Evolutionary conservation across 176 grass and related monocot species (phyloP).

Genomic region (Thinopyrum elongatum): DNA sequence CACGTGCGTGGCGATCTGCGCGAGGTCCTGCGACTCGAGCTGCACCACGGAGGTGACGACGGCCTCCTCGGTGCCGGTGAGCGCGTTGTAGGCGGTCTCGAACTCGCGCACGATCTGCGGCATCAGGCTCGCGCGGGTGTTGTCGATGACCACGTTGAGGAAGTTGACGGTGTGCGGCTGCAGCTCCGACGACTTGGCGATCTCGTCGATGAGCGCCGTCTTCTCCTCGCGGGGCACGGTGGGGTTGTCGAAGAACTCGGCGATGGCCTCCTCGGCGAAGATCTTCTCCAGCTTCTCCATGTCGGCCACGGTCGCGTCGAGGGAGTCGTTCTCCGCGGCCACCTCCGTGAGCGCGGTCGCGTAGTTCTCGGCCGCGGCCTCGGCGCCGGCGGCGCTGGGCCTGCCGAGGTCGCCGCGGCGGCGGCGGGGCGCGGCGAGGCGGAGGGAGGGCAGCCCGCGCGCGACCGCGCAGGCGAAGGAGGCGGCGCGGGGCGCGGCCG

Average conservation of each 20-base stretch:
- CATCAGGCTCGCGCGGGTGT: conserved; percentile 46
- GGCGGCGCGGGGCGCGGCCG: conserved; percentile 17
- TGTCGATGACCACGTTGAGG: conserved; percentile 78
- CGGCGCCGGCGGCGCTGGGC: conserved; percentile 21
- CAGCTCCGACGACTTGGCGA: conserved; percentile 54
- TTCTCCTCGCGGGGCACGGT: conserved; percentile 66
- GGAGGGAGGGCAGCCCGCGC: conserved; percentile 43
- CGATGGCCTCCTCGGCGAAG: conserved; percentile 60
- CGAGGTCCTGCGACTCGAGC: conserved; percentile 72
- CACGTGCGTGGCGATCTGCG: conserved; percentile 80
- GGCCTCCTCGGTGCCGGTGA: conserved; percentile 78
- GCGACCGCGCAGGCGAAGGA: conserved; percentile 25
- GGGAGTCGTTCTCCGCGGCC: conserved; percentile 46
- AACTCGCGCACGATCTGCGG: conserved; percentile 73
- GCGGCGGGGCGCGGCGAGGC: conserved; percentile 33
- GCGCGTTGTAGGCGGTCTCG: conserved; percentile 68
- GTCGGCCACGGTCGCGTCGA: conserved; percentile 61
- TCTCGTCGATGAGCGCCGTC: conserved; percentile 56
- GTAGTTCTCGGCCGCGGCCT: conserved; percentile 51
- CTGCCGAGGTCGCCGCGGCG: conserved; percentile 43
- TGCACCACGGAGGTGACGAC: conserved; percentile 82
- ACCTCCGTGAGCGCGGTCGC: conserved; percentile 66
- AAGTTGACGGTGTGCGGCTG: conserved; percentile 74
- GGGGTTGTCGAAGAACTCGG: conserved; percentile 84
- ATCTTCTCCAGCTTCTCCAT: conserved; percentile 69